Base-by-base conservation (phyloP, 1,284 basidiomycete species). In the Cerioporus squamosus region DNA sequence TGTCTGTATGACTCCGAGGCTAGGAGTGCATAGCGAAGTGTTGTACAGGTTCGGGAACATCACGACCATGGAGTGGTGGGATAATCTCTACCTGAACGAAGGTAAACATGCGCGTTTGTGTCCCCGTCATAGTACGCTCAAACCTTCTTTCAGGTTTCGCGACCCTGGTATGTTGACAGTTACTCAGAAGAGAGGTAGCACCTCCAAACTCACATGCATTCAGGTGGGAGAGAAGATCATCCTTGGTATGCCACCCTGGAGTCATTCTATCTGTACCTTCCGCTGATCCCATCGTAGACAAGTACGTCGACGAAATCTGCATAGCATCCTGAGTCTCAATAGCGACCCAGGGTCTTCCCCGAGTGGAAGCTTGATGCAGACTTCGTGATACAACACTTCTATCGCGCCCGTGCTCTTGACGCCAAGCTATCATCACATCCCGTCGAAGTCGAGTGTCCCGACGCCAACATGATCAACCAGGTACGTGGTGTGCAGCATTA, bases 11-110 rank as follows among this genome's bases (percentile, higher is more conserved):
- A 9, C 3, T 12, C 14, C 36, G 15, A 29, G 26, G 10, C 24
- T 33, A 10, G 9, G 14, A 20, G 10, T 9, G n/a, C 9, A 8
- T 18, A 38, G 46, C 1, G 36, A 43, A 0, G 36, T 31, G 50
- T 23, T 39, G 33, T 12, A 68, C 70, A 77, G 90, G 91, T 95
- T 95, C 69, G 93, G 94, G 47, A 90, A 96, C 73, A 93, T 95
- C 68, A 90, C 92, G 17, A 97, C 94, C 1, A 95, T 95, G 91
- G 85, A 86, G 67, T 97, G 94, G 94, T 97, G 95, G 94, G 90
- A 94, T 66, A 91, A 93, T 74, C 79, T 95, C 44, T 95, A 90
- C 72, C 79, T 95, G 69, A 94, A 94, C 63, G 89, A 92, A 82
- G 88, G 86, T 83, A 49, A 39, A 10, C 33, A 10, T 12, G 9